Evolutionary conservation across 441 rosid genomes (phyloP).

Genomic region (Arabidopsis hybrid): DNA sequence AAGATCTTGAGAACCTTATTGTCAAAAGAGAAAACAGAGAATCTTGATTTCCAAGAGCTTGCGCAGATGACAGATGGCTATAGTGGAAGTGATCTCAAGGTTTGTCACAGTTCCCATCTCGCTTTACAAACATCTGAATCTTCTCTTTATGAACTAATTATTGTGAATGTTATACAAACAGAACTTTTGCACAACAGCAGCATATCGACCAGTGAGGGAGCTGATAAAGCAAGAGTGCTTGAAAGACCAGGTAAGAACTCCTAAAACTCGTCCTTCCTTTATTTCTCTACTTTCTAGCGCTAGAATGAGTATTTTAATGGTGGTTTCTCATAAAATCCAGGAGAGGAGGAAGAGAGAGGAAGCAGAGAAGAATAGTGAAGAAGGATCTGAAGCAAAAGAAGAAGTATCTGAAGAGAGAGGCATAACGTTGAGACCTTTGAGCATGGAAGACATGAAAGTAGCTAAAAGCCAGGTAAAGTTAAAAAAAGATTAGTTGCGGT

Average conservation of each 20-base stretch:
- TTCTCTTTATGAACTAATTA: constrained; percentile 15
- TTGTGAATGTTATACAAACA: constrained; percentile 50
- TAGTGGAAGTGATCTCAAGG: constrained; percentile 98
- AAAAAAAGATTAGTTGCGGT: background rate
- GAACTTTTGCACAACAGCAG: constrained; percentile 93
- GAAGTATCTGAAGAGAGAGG: constrained; percentile 63
- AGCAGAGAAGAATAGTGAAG: constrained; percentile 62
- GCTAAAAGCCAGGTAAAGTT: constrained; percentile 87
- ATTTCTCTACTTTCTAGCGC: background rate
- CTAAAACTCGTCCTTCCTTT: background rate
- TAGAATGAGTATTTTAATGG: constrained; percentile 19
- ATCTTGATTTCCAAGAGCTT: constrained; percentile 85
- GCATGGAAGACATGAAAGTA: constrained; percentile 90
- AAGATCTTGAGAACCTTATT: constrained; percentile 83
- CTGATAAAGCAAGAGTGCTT: constrained; percentile 78
- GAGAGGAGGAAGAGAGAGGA: constrained; percentile 58
- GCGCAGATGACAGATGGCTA: constrained; percentile 91
- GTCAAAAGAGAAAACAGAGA: constrained; percentile 80
- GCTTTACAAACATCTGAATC: background rate
- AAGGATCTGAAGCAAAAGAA: constrained; percentile 51
- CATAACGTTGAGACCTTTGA: constrained; percentile 73
- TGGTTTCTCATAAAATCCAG: constrained; percentile 39
- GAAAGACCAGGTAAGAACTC: constrained; percentile 67
- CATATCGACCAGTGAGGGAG: constrained; percentile 95
- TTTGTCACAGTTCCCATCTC: constrained; percentile 44